Conservation (phyloP, 345 rosid species). For the Kernera saxatilis region DNA sequence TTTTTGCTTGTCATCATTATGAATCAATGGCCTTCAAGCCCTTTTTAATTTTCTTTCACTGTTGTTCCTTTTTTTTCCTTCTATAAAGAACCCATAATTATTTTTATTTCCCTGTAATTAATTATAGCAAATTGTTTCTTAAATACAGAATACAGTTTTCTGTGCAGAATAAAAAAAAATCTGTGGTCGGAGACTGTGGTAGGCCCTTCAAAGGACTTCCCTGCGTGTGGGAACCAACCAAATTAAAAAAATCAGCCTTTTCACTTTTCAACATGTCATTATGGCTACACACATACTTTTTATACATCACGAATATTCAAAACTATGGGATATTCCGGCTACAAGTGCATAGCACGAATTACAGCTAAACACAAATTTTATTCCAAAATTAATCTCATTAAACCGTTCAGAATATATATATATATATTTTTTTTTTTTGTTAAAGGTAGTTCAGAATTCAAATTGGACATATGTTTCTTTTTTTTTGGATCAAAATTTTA, state of each 20-base stretch:
- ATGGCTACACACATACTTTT: neutral
- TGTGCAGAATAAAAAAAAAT: neutral
- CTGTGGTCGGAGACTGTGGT: conserved; percentile 11
- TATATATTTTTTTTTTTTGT: too few species aligned
- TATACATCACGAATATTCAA: conserved; percentile 6
- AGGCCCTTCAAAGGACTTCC: conserved; percentile 38
- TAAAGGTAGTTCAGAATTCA: too few species aligned
- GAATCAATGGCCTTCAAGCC: conserved; percentile 7
- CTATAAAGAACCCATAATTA: neutral
- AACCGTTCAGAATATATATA: too few species aligned
- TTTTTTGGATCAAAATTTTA: too few species aligned
- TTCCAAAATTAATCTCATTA: too few species aligned
- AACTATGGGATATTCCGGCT: conserved; percentile 5
- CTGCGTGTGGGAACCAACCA: conserved; percentile 44
- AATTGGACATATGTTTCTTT: too few species aligned
- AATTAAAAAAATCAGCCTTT: conserved; percentile 6
- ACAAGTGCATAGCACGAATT: conserved; percentile 3
- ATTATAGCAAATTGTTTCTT: neutral
- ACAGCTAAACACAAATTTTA: neutral
- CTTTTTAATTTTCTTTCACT: neutral
- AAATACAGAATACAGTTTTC: neutral
- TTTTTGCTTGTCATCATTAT: neutral
- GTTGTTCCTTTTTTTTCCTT: neutral
- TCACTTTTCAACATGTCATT: conserved; percentile 26
- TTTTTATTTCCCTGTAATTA: neutral